Evolutionary conservation across 1,139 yeast genomes (phyloP), one percentile per base, ranked within the genome.

Genomic region (Sugiyamaella neomexicana): DNA sequence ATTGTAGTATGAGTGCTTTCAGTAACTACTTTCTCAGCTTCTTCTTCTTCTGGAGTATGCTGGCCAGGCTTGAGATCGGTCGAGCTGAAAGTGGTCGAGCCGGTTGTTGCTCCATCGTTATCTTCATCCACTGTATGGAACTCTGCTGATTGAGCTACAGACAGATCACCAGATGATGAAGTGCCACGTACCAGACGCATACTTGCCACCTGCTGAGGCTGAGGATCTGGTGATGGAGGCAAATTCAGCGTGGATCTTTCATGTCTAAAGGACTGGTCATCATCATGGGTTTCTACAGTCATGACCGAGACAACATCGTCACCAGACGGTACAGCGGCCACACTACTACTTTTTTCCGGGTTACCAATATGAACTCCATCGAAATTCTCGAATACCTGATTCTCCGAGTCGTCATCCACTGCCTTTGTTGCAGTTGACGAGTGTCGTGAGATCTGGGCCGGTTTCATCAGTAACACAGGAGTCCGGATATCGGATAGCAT

Each of bases 291-390:
- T 4, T 12, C n/a, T 29, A 9, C n/a, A 5, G 34, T 12, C 3
- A 9, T 29, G 34, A 29, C 34, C 2, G 34, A 10, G 17, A 13
- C 3, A 20, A n/a, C 20, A 27, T 9, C 46, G 8, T 13, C 34
- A 5, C 23, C 46, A 27, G 34, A 12, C 31, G 25, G 25, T 20
- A 23, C 25, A 13, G 12, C 29, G 17, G 20, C 9, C 13, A 2
- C 46, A 9, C 25, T n/a, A n/a, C n/a, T n/a, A n/a, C 37, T 6
- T 5, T 3, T 31, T 13, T 32, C 48, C 8, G 12, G 10, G 16
- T 44, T 55, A 25, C 43, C 52, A 27, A 57, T 50, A 50, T 62
- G 65, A 23, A 62, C 66, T 1, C 66, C 66, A 49, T 63, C 65
- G 50, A 63, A 63, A 15, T 59, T 63, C 17, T 60, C 63, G 50